A percentile compares a stretch with the other conserved stretches of the same genome.
These are phyloP conservation scores for barley (Hordeum vulgare) DNA, from an alignment of 176 grass and related monocot genomes.

Conservation along the genomic window MorexV3_pseudomolecules_assembly NC_058522.1:543030213-543030712, in stretches of 20 bases:
- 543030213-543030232: slow-evolving; percentile 4
- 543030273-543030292: slow-evolving; percentile 8
- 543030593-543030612: neutral
- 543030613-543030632: neutral
- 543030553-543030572: neutral
- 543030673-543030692: neutral
- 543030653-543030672: neutral
- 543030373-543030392: slow-evolving; percentile 1
- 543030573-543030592: neutral
- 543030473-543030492: slow-evolving; percentile 4
- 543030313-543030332: neutral
- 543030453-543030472: slow-evolving; percentile 14
- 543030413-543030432: slow-evolving; percentile 15
- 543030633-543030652: neutral
- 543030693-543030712: neutral
- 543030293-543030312: neutral
- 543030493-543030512: neutral
- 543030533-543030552: neutral
- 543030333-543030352: neutral
- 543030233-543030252: neutral
- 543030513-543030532: neutral
- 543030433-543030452: neutral
- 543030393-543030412: neutral
- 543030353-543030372: neutral
- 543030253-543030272: neutral